These are phyloP conservation scores for Anthracocystis panici-leucophaei DNA, from an alignment of 1,284 basidiomycete species.

Conservation along the genomic window DNA sequence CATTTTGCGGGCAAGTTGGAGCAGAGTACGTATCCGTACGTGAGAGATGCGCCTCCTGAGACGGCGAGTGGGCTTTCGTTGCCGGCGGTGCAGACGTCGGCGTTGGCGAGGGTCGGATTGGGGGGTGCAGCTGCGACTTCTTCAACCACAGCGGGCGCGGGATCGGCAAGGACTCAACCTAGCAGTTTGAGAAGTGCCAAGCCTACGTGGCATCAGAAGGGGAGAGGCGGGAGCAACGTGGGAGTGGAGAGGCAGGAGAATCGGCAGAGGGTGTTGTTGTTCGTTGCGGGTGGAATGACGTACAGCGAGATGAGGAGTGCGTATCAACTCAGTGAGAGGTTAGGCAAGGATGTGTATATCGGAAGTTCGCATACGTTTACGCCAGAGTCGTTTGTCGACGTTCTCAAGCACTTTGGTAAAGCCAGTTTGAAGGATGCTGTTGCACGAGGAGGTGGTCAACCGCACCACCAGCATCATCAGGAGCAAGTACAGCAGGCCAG, in stretches of 20 bases:
- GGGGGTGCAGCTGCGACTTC: conserved; percentile 1
- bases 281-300: conserved; percentile 94
- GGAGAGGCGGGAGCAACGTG: conserved; percentile 29
- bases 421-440: conserved; percentile 39
- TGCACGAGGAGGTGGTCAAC: not conserved
- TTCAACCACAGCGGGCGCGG: not conserved
- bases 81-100: conserved; percentile 37
- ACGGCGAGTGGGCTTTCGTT: conserved; percentile 5
- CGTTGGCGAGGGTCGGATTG: conserved; percentile 42
- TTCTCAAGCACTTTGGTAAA: conserved; percentile 76
- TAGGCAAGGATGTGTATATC: conserved; percentile 90
- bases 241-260: conserved; percentile 71
- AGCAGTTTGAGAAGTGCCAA: conserved; percentile 58
- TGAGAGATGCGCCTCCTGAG: conserved; percentile 83
- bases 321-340: conserved; percentile 80
- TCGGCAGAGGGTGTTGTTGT: conserved; percentile 87
- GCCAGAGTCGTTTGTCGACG: conserved; percentile 85
- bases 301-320: conserved; percentile 92
- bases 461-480: conserved; percentile 1
- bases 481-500: conserved; percentile 3
- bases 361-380: conserved; percentile 90
- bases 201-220: conserved; percentile 63
- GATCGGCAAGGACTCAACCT: conserved; percentile 25
- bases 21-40: conserved; percentile 84
- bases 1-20: conserved; percentile 85